These are phyloP conservation scores for Edaphochlamys debaryana DNA, from an alignment of 139 green algal genomes.

Conservation along the genomic window DNA sequence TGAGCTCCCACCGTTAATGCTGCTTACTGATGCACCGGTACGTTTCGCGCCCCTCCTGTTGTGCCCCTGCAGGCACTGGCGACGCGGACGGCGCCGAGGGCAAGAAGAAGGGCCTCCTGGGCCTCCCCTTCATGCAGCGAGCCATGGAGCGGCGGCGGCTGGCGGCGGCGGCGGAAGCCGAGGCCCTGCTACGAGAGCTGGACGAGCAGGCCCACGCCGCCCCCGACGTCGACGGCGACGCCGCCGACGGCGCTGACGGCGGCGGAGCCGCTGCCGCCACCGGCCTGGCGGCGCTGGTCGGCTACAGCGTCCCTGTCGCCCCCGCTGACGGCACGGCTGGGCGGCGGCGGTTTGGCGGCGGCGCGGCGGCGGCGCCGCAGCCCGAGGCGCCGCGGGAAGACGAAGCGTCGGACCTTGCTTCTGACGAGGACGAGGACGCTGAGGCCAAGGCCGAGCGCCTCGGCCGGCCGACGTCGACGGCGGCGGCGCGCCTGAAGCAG, in stretches of 20 bases:
- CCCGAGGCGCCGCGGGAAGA: not conserved
- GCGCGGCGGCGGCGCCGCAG: not conserved
- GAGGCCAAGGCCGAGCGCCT: constrained; percentile 55
- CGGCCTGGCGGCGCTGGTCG: not conserved
- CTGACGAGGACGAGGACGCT: constrained; percentile 50
- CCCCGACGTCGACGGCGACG: not conserved
- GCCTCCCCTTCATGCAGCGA: constrained; percentile 94
- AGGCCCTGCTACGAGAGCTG: constrained; percentile 57
- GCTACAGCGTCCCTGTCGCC: not conserved
- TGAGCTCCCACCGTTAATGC: no score
- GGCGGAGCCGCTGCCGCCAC: not conserved
- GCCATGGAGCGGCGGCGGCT: constrained; percentile 73
- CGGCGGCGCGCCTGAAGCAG: not conserved
- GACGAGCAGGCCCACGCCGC: constrained; percentile 22
- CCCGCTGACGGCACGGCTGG: not conserved
- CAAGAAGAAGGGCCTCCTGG: constrained; percentile 83
- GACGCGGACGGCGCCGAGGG: not conserved
- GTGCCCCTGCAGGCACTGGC: not conserved
- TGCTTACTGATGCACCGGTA: no score
- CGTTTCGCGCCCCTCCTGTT: no score
- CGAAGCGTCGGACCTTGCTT: constrained; percentile 2
- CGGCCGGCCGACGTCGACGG: not conserved
- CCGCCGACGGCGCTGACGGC: not conserved
- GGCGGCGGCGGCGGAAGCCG: constrained; percentile 73
- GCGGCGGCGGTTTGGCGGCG: constrained; percentile 41